Percentiles rank a stretch among this genome's conserved stretches.
These are phyloP conservation scores for Allium sativum DNA, from an alignment of 106 monocot genomes.

Conservation along the genomic window DNA sequence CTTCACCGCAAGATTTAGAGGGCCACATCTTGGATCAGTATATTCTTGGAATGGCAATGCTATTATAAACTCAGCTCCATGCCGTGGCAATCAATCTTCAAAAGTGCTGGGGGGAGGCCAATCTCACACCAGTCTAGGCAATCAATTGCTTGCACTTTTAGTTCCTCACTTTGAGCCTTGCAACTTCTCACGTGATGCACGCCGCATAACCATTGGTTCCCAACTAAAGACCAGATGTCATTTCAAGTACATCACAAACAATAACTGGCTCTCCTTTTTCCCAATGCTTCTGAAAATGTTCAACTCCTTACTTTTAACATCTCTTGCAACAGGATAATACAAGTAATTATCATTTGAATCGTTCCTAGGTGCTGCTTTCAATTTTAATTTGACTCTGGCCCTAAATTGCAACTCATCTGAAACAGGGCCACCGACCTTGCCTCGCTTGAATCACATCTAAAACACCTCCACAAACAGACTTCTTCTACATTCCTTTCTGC, in stretches of 20 bases:
- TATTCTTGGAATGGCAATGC: too few relatives aligned
- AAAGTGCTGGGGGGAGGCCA: too few relatives aligned
- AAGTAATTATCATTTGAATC: slow-evolving; percentile 42
- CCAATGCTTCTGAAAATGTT: slow-evolving; percentile 59
- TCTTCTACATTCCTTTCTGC: too few relatives aligned
- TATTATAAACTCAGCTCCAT: too few relatives aligned
- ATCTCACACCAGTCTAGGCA: slow-evolving; percentile 73
- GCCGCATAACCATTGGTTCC: slow-evolving; percentile 82
- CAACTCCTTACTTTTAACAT: slow-evolving; percentile 28
- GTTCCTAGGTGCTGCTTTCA: slow-evolving; percentile 33
- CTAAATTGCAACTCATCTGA: too few relatives aligned
- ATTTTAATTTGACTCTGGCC: slow-evolving; percentile 15
- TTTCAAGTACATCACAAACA: slow-evolving; percentile 46
- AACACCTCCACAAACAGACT: too few relatives aligned
- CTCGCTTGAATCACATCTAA: too few relatives aligned
- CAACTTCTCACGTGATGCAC: slow-evolving; percentile 42
- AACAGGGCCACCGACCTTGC: too few relatives aligned
- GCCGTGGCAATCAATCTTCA: too few relatives aligned
- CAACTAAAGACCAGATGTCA: slow-evolving; percentile 62
- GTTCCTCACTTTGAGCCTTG: slow-evolving; percentile 22
- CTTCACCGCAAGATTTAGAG: too few relatives aligned
- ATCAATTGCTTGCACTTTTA: slow-evolving; percentile 55
- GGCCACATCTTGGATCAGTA: too few relatives aligned
- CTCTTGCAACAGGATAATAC: slow-evolving; percentile 38
- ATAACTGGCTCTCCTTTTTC: slow-evolving; percentile 59